Evolutionary conservation across 208 protist genomes (phyloP), one percentile per base, ranked within the genome.

Genomic region (Trypanosoma avium): DNA sequence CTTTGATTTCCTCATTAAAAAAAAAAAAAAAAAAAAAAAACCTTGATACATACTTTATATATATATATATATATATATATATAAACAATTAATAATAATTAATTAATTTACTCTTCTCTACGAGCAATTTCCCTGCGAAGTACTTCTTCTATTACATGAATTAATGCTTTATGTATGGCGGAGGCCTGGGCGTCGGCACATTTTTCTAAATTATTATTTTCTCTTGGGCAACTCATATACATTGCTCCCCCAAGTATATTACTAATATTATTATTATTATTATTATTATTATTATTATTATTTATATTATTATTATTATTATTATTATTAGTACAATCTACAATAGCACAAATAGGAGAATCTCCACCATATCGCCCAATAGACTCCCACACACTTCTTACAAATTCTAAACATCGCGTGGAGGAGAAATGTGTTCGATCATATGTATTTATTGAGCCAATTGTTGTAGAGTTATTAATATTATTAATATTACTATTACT

Each of bases 331-430:
- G 5, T 24, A 29, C 30, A 61, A 6, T 61, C 54, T 4, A 69
- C 27, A 29, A 69, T 42, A 19, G 63, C 63, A 22, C 63, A 69
- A 9, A 69, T 69, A 9, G 63, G 63, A 3, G 24, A 15, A 17
- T n/a, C 54, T 12, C 63, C 63, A 15, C 63, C 45, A 27, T 53
- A 69, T 7, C 27, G 50, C 29, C 27, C 40, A 26, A 69, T 40
- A 0, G 63, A 36, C 24, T 53, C 53, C 36, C 36, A 56, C 9
- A 69, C 53, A 26, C 22, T n/a, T 33, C 50, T 40, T 15, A 60
- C 43, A 38, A 27, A 38, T 30, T 69, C 53, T 32, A 40, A 26
- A 4, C 5, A 36, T 27, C 19, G 57, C 4, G 50, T 9, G 33
- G n/a, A n/a, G n/a, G n/a, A n/a, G n/a, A n/a, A n/a, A n/a, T n/a